Base-by-base conservation (phyloP, 2,329 filamentous ascomycete species). In the Calonectria naviculata region DNA sequence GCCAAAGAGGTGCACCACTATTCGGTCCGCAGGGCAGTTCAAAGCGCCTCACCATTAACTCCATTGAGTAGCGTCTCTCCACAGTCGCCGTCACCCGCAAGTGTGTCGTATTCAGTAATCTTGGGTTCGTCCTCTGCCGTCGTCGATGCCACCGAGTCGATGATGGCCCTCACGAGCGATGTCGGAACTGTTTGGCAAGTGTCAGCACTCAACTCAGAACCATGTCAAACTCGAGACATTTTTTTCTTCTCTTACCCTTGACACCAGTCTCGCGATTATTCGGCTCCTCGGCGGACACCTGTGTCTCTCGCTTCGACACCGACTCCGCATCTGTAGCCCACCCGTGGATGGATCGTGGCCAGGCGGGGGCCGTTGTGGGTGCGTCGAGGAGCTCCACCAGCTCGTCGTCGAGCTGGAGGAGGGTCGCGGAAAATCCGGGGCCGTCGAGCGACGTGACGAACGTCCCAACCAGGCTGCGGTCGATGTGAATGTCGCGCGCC, bases 101-200 rank as follows among this genome's bases (percentile, higher is more conserved):
- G 67, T 0, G 77, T 81, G 66, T 80, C 79, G 63, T 80, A 79
- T 46, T 76, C 75, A 13, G 79, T 80, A 15, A 80, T 79, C 31
- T 78, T 75, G 3, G 78, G 79, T 77, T 80, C 79, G 41, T 78
- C 76, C 78, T 92, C 91, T 2, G 73, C 52, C 36, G 73, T 76
- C 0, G 73, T 71, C 42, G 68, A 68, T 46, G 71, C 73, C 1
- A 78, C 72, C 19, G 73, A 71, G 13, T 75, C 67, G 21, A 78
- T 70, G 38, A 78, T 69, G 47, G 62, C 65, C 71, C 73, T 73
- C 52, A 78, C 58, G 0, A 78, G 71, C 2, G 56, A 42, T 36
- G 76, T 70, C 13, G 74, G 65, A 34, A 78, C 74, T 76, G 7
- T 52, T 10, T 41, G 21, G 29, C 31, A 12, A 31, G 31, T 21